Evolutionary conservation across 148 eudicot genomes (phyloP).

Genomic region (Drosera capensis): DNA sequence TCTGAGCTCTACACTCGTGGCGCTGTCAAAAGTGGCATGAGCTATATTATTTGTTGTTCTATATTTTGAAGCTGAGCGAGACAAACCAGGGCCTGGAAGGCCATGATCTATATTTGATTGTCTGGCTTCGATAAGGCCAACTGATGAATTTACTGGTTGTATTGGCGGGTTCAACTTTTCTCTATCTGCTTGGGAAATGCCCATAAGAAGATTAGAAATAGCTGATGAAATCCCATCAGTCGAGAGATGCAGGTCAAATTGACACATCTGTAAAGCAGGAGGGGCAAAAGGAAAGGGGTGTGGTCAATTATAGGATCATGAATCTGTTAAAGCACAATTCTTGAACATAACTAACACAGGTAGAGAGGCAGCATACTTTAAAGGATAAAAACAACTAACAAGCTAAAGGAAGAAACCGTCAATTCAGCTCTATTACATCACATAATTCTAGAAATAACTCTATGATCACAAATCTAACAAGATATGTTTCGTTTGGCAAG

Average conservation of each 20-base stretch:
- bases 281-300: slow-evolving; percentile 4
- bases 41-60: slow-evolving; percentile 4
- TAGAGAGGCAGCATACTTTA: too few relatives aligned
- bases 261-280: slow-evolving; percentile 30
- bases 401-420: too few relatives aligned
- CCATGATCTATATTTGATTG: slow-evolving; percentile 8
- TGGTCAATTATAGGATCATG: too few relatives aligned
- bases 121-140: slow-evolving; percentile 8
- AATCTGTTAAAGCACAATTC: too few relatives aligned
- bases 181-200: slow-evolving; percentile 18
- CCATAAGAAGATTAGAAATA: slow-evolving; percentile 10
- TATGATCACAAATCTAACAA: too few relatives aligned
- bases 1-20: slow-evolving; percentile 11
- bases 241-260: slow-evolving; percentile 46
- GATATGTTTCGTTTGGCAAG: too few relatives aligned
- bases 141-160: slow-evolving; percentile 11
- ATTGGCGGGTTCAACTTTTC: slow-evolving; percentile 5
- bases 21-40: slow-evolving; percentile 7
- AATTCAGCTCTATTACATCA: too few relatives aligned
- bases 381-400: too few relatives aligned
- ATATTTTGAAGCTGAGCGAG: slow-evolving; percentile 15
- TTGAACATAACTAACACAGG: too few relatives aligned
- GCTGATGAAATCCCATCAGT: slow-evolving; percentile 21
- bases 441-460: too few relatives aligned
- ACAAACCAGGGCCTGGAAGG: slow-evolving; percentile 8